Conservation (phyloP, 352 stramenopile genomes). For the Saprolegnia diclina region DNA sequence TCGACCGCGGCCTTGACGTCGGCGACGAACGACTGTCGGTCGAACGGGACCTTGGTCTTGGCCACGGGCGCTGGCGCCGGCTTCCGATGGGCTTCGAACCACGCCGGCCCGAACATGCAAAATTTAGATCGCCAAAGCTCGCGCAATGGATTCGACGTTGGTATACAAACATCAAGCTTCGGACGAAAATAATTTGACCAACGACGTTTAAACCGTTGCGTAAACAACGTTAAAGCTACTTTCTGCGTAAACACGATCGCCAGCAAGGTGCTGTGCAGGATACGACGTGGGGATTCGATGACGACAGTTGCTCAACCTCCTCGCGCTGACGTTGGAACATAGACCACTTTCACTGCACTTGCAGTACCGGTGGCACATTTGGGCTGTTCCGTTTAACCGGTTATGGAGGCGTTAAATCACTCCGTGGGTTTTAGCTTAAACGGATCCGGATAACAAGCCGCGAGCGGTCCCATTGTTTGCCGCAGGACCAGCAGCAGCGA, state of each 20-base stretch:
- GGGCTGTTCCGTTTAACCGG: too few relatives aligned
- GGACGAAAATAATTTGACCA: neutral
- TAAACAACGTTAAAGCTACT: neutral
- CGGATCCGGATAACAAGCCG: neutral
- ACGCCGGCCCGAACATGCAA: neutral
- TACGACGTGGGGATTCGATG: neutral
- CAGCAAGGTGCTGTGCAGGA: neutral
- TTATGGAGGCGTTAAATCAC: too few relatives aligned
- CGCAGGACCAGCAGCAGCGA: slow-evolving; percentile 26
- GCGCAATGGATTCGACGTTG: too few relatives aligned
- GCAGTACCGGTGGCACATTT: too few relatives aligned
- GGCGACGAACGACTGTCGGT: slow-evolving; percentile 15
- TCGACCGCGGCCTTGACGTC: slow-evolving; percentile 22
- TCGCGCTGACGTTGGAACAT: too few relatives aligned
- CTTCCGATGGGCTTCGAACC: slow-evolving; percentile 12
- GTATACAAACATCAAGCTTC: neutral
- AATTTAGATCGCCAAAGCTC: neutral
- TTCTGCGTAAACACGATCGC: neutral
- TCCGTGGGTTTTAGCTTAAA: neutral
- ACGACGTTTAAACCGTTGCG: neutral
- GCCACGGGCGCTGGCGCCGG: neutral
- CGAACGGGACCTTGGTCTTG: slow-evolving; percentile 18
- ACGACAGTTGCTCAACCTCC: too few relatives aligned
- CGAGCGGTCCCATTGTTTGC: slow-evolving; percentile 6
- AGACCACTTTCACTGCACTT: too few relatives aligned